A percentile compares a stretch with the other conserved stretches of the same genome.
Conservation (phyloP, 352 stramenopile species). For the Globisporangium emineosum region DNA sequence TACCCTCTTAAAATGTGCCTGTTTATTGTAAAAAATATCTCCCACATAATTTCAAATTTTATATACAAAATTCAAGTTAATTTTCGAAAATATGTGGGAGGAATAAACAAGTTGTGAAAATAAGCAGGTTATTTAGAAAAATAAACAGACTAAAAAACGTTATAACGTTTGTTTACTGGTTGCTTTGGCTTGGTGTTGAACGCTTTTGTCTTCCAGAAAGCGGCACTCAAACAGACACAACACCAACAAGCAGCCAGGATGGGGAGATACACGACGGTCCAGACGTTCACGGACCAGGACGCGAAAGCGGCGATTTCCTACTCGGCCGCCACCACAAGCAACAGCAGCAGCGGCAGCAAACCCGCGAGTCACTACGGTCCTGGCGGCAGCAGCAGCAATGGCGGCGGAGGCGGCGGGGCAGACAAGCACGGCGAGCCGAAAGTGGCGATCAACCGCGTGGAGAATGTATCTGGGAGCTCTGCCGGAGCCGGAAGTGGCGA, state of each 20-base stretch:
- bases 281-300: slow-evolving; percentile 85
- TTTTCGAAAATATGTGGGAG: too few relatives aligned
- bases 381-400: slow-evolving; percentile 12
- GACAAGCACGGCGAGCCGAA: slow-evolving; percentile 29
- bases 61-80: too few relatives aligned
- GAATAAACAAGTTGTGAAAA: not conserved
- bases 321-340: slow-evolving; percentile 22
- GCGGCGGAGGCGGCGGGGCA: not conserved
- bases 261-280: slow-evolving; percentile 78
- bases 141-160: too few relatives aligned
- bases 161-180: too few relatives aligned
- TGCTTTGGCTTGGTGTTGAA: too few relatives aligned
- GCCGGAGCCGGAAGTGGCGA: slow-evolving; percentile 93
- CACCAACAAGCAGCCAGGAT: slow-evolving; percentile 22
- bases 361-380: slow-evolving; percentile 14
- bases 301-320: slow-evolving; percentile 70
- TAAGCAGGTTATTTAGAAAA: too few relatives aligned
- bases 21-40: too few relatives aligned
- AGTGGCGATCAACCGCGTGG: slow-evolving; percentile 74
- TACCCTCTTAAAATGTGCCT: too few relatives aligned
- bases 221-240: not conserved
- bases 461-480: slow-evolving; percentile 95
- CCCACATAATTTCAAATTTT: too few relatives aligned
- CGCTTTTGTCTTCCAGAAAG: too few relatives aligned
- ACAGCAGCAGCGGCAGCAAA: slow-evolving; percentile 1